Evolutionary conservation across 352 stramenopile genomes (phyloP).

Genomic region (Globisporangium rhizosaccharum): DNA sequence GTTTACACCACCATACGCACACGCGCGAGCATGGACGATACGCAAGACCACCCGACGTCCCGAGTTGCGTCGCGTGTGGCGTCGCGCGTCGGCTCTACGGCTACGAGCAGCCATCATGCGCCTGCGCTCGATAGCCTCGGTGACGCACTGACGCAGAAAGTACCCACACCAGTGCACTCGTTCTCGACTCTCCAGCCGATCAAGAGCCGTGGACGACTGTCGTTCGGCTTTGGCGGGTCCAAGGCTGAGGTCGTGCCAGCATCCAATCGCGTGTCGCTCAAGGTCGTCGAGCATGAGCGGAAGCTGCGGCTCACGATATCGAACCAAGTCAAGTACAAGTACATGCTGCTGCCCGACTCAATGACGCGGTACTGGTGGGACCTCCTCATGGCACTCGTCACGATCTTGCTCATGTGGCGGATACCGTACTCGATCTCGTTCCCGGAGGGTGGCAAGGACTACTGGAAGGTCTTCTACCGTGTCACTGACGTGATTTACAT

Average conservation of each 20-base stretch:
- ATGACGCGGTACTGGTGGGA: constrained; percentile 47
- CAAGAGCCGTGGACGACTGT: constrained; percentile 1
- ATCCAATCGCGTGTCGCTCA: constrained; percentile 49
- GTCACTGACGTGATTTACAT: constrained; percentile 45
- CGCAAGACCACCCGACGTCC: too few relatives aligned
- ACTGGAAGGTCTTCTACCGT: constrained; percentile 51
- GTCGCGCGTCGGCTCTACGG: not conserved
- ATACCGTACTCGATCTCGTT: constrained; percentile 57
- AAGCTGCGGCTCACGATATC: constrained; percentile 28
- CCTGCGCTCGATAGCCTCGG: not conserved
- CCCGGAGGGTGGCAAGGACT: constrained; percentile 28
- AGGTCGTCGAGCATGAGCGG: constrained; percentile 46
- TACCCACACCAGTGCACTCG: constrained; percentile 1
- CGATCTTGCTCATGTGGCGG: constrained; percentile 51
- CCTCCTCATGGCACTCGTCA: constrained; percentile 42
- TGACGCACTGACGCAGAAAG: not conserved
- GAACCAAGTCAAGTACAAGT: constrained; percentile 28
- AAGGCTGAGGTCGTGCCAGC: constrained; percentile 42
- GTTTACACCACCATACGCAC: too few relatives aligned
- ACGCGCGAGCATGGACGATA: too few relatives aligned
- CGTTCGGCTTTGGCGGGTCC: constrained; percentile 9
- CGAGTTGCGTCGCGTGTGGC: not conserved
- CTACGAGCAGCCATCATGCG: not conserved
- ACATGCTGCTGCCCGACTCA: constrained; percentile 41
- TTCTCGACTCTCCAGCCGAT: constrained; percentile 8